Evolutionary conservation across 352 stramenopile species (phyloP), one percentile per base, ranked within the genome.

Genomic region (Phytophthora citricola): DNA sequence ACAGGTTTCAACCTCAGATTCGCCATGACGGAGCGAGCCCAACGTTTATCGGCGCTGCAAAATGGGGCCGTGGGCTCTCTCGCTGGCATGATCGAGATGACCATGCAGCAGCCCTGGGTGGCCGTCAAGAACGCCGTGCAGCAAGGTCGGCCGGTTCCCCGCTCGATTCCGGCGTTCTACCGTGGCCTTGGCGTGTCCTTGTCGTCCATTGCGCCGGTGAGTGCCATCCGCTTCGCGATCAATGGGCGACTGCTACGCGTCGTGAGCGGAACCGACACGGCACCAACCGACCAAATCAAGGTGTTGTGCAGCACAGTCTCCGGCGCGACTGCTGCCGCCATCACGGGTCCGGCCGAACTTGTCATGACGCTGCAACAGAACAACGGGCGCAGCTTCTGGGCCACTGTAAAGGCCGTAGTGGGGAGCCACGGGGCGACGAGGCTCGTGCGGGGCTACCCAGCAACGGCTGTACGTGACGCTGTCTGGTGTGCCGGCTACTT

Each of bases 291-390:
- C 65, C 45, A 63, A 40, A 31, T 83, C 49, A 90, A 92, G 62
- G 79, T 94, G 45, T 50, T 79, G 7, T 81, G 78, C 10, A 87
- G 76, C 17, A 76, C 83, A 12, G 38, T 84, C 32, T 85, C 86
- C 2, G 86, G 86, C 32, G 66, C 78, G 5, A 77, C 71, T 7
- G 89, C 86, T 15, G 78, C 86, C 44, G 65, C 75, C 22, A 74
- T 94, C 32, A 89, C 81, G 32, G 84, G 81, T 1, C 84, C 86
- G 0, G 84, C 83, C 5, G 86, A 94, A 53, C 73, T 94, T 32
- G 76, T 92, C 55, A 94, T 94, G 86, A 94, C 83, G 44, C 70
- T 92, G 53, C 86, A 94, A 70, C 86, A 93, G 57, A 90, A 90
- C 78, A 85, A 71, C 9, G 86, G 84, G 26, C 73, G 82, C 53